Conservation (phyloP, 2,329 filamentous ascomycete species). For the Blumeria hordei region DNA sequence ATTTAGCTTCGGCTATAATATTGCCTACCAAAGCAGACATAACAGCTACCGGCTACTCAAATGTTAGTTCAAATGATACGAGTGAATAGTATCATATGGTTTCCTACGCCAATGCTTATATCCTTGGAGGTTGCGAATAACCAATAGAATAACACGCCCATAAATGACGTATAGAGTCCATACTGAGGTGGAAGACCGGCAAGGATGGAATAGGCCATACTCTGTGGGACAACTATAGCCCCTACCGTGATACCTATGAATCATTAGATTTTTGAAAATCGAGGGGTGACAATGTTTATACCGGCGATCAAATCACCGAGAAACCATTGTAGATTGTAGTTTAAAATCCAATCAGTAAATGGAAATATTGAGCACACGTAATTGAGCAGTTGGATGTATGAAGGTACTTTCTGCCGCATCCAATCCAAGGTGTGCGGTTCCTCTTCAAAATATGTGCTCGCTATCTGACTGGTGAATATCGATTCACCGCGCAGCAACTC, state of each 20-base stretch:
- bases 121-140: constrained; percentile 96
- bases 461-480: constrained; percentile 45
- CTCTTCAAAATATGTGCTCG: constrained; percentile 60
- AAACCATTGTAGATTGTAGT: constrained; percentile 81
- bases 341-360: constrained; percentile 66
- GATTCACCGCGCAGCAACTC: constrained; percentile 59
- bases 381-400: constrained; percentile 22
- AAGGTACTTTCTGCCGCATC: constrained; percentile 39
- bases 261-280: neutral
- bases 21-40: constrained; percentile 79
- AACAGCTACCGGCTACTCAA: constrained; percentile 59
- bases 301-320: constrained; percentile 74
- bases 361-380: constrained; percentile 63
- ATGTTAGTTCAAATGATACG: constrained; percentile 5
- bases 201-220: constrained; percentile 81
- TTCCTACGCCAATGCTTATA: constrained; percentile 74
- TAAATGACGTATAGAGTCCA: constrained; percentile 85
- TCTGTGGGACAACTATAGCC: constrained; percentile 71
- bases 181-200: constrained; percentile 61
- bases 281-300: constrained; percentile 17
- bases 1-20: constrained; percentile 41
- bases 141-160: constrained; percentile 89
- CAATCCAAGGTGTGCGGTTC: constrained; percentile 56
- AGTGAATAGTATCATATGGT: neutral
- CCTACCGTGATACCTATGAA: constrained; percentile 40